Base-by-base conservation (phyloP, 352 stramenopile genomes). In the Globisporangium paddicum region DNA sequence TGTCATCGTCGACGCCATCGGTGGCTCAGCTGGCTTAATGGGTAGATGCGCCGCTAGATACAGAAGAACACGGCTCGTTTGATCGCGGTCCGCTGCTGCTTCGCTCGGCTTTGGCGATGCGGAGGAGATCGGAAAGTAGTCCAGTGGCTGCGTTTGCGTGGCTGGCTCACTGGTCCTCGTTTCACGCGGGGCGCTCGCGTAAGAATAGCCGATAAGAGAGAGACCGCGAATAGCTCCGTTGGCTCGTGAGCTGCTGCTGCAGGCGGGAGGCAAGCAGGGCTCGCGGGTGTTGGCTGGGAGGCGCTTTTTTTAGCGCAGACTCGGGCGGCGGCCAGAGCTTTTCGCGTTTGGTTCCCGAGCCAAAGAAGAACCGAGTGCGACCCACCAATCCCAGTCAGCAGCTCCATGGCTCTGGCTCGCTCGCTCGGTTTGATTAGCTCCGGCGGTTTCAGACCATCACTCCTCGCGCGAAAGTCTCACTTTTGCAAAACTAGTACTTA, bases 91-190 rank as follows among this genome's bases (percentile, higher is more conserved):
- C 21, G 38, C 16, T 32, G 28, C 28, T 44, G 38, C 38, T 57
- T 46, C 50, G 23, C 37, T 55, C 30, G 6, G 21, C 35, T 46
- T 47, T 21, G 26, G 34, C 28, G n/a, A 50, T 5, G 37, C 53
- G 38, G 53, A 59, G 41, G 41, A 59, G 28, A 49, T 59, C 41
- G 49, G 32, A 55, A 55, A 55, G 49, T 55, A 45, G 32, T 30
- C 49, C 30, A 13, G 38, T 13, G 38, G 18, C 51, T 38, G 46
- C 28, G 23, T 8, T 3, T 32, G 18, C 6, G 18, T 25, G 37
- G 13, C 37, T 30, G 5, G 50, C 34, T 57, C 50, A 28, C 35
- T 51, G 45, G 23, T 51, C 25, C 45, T 51, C 26, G 46, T 52
- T 38, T 52, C 46, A 21, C 45, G 3, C 45, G 8, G 16, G 34